phyloP scores from a whole-genome alignment of 345 rosid genomes.

The Mallotus nudiflorus region DNA sequence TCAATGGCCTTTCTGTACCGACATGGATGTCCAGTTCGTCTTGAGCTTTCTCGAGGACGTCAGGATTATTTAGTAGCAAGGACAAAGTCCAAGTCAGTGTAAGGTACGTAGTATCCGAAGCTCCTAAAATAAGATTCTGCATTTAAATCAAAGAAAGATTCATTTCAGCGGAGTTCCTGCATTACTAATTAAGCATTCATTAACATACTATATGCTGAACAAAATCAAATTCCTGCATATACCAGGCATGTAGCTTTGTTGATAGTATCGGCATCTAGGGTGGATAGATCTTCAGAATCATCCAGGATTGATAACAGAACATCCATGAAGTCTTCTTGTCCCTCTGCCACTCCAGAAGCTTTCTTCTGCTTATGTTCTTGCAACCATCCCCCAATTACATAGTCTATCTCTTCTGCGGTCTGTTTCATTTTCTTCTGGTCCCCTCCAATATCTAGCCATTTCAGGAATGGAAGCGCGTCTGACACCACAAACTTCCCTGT shows the following conservation, averaged over 20 bases:
- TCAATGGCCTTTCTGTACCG: slow-evolving; percentile 26
- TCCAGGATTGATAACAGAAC: slow-evolving; percentile 24
- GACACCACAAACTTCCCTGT: slow-evolving; percentile 22
- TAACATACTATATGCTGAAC: no score
- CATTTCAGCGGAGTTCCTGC: no score
- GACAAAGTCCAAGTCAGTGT: no score
- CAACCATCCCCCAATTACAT: slow-evolving; percentile 30
- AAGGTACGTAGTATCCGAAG: no score
- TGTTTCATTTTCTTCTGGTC: slow-evolving; percentile 31
- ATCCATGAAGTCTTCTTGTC: slow-evolving; percentile 35
- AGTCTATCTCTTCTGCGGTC: slow-evolving; percentile 25
- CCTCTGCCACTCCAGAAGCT: not conserved
- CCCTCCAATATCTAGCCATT: slow-evolving; percentile 41
- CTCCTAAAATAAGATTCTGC: no score
- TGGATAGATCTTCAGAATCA: slow-evolving; percentile 6
- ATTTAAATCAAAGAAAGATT: no score
- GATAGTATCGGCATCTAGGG: slow-evolving; percentile 24
- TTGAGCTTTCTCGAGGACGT: no score
- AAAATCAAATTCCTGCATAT: no score
- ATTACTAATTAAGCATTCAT: no score
- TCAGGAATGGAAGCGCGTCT: slow-evolving; percentile 34
- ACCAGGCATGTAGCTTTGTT: slow-evolving; percentile 41
- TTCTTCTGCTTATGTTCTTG: slow-evolving; percentile 40
- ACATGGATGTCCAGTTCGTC: no score
- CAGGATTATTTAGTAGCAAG: no score